Conservation (phyloP, 306 rosid species). For the Hippophae gyantsensis region DNA sequence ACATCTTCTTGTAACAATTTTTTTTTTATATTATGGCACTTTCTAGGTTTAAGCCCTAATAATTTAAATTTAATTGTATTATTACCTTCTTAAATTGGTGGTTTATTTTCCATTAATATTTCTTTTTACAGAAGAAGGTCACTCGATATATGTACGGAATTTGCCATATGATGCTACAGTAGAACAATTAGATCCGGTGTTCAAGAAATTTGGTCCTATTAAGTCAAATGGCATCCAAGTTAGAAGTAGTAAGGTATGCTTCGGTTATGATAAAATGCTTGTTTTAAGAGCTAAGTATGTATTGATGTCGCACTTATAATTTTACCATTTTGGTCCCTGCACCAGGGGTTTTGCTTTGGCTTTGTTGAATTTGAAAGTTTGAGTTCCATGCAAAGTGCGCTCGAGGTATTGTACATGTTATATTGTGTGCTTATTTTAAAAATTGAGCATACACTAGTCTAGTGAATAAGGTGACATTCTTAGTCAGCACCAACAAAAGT, state of each 20-base stretch:
- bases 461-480: no score
- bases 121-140: conserved; percentile 60
- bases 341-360: conserved; percentile 94
- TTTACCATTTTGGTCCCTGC: conserved; percentile 35
- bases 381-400: conserved; percentile 70
- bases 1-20: no score
- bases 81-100: not conserved
- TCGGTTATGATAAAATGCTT: not conserved
- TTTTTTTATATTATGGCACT: no score
- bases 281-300: conserved; percentile 10
- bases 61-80: not conserved
- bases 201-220: conserved; percentile 84
- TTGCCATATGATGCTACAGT: conserved; percentile 84
- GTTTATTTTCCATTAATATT: not conserved
- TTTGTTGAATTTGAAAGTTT: conserved; percentile 80
- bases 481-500: no score
- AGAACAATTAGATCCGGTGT: conserved; percentile 76
- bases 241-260: conserved; percentile 68
- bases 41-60: no score
- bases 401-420: conserved; percentile 53
- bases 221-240: conserved; percentile 94
- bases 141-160: conserved; percentile 83
- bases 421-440: conserved; percentile 5
- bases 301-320: conserved; percentile 22
- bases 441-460: no score